Percentiles rank a stretch among this genome's conserved stretches.
Evolutionary conservation across 2,329 filamentous ascomycete species (phyloP).

Genomic region (Penicillium italicum): DNA sequence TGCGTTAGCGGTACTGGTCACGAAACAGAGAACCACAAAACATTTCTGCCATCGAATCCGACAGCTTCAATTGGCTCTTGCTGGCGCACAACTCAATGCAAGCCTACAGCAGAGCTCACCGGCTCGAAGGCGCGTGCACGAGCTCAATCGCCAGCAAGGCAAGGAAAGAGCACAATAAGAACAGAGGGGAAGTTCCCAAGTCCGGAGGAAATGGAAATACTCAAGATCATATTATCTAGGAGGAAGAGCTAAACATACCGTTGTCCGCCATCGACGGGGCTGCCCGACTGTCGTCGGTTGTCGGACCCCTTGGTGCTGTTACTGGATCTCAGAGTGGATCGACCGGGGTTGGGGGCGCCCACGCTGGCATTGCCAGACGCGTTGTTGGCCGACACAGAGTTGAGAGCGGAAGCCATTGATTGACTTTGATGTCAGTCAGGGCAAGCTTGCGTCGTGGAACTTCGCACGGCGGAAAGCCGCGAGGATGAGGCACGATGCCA

Average conservation of each 20-base stretch:
- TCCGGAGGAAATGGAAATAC: not conserved
- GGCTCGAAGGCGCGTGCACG: conserved; percentile 16
- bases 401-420: conserved; percentile 43
- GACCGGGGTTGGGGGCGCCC: conserved; percentile 38
- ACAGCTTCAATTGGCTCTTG: conserved; percentile 18
- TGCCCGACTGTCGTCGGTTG: conserved; percentile 54
- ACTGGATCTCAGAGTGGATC: conserved; percentile 50
- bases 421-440: conserved; percentile 29
- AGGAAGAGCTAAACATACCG: conserved; percentile 46
- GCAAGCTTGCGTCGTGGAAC: conserved; percentile 35
- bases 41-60: conserved; percentile 4
- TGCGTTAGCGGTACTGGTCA: conserved; percentile 20
- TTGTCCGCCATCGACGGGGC: conserved; percentile 52
- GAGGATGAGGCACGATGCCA: conserved; percentile 31
- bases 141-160: not conserved
- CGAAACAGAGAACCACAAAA: not conserved
- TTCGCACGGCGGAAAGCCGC: conserved; percentile 36
- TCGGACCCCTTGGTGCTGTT: conserved; percentile 51
- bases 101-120: conserved; percentile 9
- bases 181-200: not conserved
- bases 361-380: conserved; percentile 39
- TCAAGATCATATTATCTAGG: not conserved
- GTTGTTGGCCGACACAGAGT: conserved; percentile 36
- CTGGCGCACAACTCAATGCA: conserved; percentile 14
- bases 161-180: conserved; percentile 3